Percentiles rank a stretch among this genome's conserved stretches.
phyloP scores from a whole-genome alignment of 1,284 basidiomycete species.

The Heterobasidion parviporum region DNA sequence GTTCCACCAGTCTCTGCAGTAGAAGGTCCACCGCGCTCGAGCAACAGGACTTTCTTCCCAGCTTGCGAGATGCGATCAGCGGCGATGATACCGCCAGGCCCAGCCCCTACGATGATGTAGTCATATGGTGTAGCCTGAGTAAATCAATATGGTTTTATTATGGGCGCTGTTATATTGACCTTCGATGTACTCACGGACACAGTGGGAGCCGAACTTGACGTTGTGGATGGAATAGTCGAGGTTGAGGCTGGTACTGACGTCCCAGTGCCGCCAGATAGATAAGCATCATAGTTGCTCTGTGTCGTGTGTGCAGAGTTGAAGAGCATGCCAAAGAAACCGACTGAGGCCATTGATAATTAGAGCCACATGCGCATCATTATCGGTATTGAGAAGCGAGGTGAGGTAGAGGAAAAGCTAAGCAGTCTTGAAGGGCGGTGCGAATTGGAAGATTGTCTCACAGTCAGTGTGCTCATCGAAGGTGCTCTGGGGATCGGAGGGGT shows the following conservation, averaged over 20 bases:
- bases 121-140: conserved; percentile 45
- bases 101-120: conserved; percentile 55
- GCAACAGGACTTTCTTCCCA: conserved; percentile 52
- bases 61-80: conserved; percentile 54
- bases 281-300: conserved; percentile 37
- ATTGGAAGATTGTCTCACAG: conserved; percentile 21
- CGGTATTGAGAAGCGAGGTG: background rate
- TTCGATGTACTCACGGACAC: conserved; percentile 21
- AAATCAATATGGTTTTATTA: background rate
- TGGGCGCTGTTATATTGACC: background rate
- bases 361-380: background rate
- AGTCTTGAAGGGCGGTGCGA: background rate
- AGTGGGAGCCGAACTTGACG: conserved; percentile 25
- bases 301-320: conserved; percentile 33
- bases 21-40: conserved; percentile 56
- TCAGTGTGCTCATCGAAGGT: conserved; percentile 36
- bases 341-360: conserved; percentile 18
- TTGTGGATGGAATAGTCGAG: conserved; percentile 17
- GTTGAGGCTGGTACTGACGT: conserved; percentile 15
- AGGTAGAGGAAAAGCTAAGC: background rate
- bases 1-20: conserved; percentile 53
- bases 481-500: conserved; percentile 29
- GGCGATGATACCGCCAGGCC: conserved; percentile 37
- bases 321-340: conserved; percentile 51
- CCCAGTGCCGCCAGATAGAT: conserved; percentile 38